Evolutionary conservation across 208 protist genomes (phyloP).

Genomic region (Crithidia fasciculata): DNA sequence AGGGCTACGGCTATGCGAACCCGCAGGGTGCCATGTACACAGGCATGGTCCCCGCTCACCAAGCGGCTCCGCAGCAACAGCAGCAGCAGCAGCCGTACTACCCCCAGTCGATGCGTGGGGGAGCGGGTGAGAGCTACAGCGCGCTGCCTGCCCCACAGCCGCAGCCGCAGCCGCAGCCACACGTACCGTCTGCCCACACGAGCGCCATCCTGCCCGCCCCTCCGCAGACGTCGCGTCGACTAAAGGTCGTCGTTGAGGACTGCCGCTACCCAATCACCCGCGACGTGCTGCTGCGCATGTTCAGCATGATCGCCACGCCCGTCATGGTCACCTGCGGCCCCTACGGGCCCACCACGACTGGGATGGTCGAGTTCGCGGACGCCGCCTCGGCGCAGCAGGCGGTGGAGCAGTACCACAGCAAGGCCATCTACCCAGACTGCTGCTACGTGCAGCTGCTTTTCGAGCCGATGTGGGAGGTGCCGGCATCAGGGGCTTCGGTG

Average conservation of each 20-base stretch:
- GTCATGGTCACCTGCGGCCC: constrained; percentile 69
- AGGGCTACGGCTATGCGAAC: constrained; percentile 5
- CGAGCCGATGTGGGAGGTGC: constrained; percentile 38
- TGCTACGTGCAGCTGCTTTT: constrained; percentile 78
- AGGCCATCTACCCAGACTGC: constrained; percentile 85
- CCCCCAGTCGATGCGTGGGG: neutral
- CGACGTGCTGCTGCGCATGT: constrained; percentile 78
- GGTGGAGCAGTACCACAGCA: constrained; percentile 74
- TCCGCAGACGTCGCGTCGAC: constrained; percentile 31
- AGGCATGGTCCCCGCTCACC: neutral
- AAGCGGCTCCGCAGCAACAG: neutral
- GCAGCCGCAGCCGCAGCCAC: constrained; percentile 1
- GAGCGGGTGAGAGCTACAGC: no score
- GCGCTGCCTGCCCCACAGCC: neutral
- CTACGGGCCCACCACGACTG: constrained; percentile 63
- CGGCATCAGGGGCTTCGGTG: neutral
- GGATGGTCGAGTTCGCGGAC: constrained; percentile 77
- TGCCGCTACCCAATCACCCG: constrained; percentile 87
- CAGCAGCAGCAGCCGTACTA: constrained; percentile 10
- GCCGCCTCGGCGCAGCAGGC: constrained; percentile 57
- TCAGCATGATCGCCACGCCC: constrained; percentile 73
- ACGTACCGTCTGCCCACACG: no score
- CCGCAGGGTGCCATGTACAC: constrained; percentile 8
- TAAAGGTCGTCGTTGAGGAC: constrained; percentile 81
- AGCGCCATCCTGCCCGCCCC: constrained; percentile 25